phyloP scores from a whole-genome alignment of 305 asterid genomes.

The Rubia tinctorum region DNA sequence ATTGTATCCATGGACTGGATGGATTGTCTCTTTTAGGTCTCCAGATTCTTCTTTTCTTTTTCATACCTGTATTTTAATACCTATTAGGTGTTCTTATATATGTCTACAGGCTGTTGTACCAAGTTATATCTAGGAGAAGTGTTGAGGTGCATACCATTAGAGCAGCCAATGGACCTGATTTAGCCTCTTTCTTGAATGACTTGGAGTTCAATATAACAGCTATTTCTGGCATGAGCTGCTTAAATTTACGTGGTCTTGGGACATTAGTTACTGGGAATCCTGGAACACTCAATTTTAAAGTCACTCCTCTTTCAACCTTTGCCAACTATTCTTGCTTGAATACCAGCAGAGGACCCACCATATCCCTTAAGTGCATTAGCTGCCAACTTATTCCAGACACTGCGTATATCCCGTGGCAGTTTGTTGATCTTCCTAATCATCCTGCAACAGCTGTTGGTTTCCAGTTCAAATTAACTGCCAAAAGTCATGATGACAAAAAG shows the following conservation, averaged over 20 bases:
- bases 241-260: conserved; percentile 81
- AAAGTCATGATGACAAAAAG: conserved; percentile 45
- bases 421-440: conserved; percentile 76
- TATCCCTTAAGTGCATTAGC: conserved; percentile 57
- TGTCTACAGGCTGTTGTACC: conserved; percentile 81
- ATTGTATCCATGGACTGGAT: neutral
- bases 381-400: conserved; percentile 61
- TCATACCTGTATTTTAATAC: conserved; percentile 4
- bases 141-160: conserved; percentile 88
- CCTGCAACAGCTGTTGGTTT: conserved; percentile 95
- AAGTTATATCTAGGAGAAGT: conserved; percentile 72
- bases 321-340: conserved; percentile 79
- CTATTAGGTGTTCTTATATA: conserved; percentile 5
- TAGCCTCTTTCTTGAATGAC: conserved; percentile 70
- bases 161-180: conserved; percentile 85
- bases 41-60: neutral
- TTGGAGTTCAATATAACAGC: conserved; percentile 80
- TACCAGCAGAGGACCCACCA: conserved; percentile 80
- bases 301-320: conserved; percentile 61
- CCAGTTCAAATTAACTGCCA: conserved; percentile 88
- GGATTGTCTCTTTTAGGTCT: neutral
- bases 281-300: conserved; percentile 57
- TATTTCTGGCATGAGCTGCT: conserved; percentile 89
- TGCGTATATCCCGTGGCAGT: conserved; percentile 78
- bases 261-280: conserved; percentile 67